Conservation (phyloP, 2,329 filamentous ascomycete species). For the Cercospora sesami region DNA sequence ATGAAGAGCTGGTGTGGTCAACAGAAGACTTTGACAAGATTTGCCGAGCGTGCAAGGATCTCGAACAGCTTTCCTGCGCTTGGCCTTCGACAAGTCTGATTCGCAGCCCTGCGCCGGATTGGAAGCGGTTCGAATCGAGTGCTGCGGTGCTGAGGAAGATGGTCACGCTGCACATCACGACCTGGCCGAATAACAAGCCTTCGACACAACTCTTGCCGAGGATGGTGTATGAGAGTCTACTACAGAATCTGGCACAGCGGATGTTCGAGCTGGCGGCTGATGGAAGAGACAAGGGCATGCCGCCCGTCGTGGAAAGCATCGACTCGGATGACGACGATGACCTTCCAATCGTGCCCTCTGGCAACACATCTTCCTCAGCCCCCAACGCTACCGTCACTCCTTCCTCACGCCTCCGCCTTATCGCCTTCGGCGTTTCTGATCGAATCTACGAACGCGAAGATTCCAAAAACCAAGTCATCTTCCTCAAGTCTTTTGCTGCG, state of each 20-base stretch:
- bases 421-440: conserved; percentile 50
- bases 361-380: background rate
- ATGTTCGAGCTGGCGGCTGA: conserved; percentile 32
- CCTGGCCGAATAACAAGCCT: conserved; percentile 50
- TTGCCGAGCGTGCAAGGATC: conserved; percentile 45
- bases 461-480: conserved; percentile 49
- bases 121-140: conserved; percentile 44
- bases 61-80: conserved; percentile 51
- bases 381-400: background rate
- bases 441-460: conserved; percentile 52
- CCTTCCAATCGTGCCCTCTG: background rate
- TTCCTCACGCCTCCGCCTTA: conserved; percentile 44
- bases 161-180: conserved; percentile 51
- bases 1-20: conserved; percentile 49
- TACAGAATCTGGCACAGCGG: conserved; percentile 36
- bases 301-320: background rate
- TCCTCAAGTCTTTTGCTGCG: conserved; percentile 46
- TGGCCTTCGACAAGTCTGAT: conserved; percentile 50
- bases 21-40: conserved; percentile 48
- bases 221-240: conserved; percentile 48
- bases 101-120: conserved; percentile 45
- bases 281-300: conserved; percentile 6
- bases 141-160: conserved; percentile 40
- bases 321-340: conserved; percentile 18
- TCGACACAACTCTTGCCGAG: conserved; percentile 44